These are phyloP conservation scores for Linum lewisii DNA, from an alignment of 345 rosid genomes.

Conservation along the genomic window DNA sequence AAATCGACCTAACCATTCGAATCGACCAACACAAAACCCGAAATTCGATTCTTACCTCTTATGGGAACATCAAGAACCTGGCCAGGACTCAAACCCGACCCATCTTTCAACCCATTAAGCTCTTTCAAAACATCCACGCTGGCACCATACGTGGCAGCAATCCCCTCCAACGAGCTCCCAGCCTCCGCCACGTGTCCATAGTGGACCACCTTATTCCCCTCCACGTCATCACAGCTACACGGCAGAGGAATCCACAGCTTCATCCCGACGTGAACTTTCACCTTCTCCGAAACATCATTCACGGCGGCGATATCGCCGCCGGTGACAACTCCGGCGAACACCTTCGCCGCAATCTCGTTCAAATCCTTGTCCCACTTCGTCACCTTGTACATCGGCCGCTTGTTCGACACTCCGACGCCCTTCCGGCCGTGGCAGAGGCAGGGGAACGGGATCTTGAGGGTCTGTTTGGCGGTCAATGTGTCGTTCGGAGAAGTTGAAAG, in stretches of 20 bases:
- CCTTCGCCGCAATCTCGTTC: slow-evolving; percentile 16
- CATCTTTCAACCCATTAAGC: slow-evolving; percentile 13
- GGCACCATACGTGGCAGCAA: slow-evolving; percentile 15
- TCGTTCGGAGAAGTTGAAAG: slow-evolving; percentile 14
- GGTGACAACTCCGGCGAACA: slow-evolving; percentile 17
- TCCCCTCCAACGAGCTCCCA: slow-evolving; percentile 16
- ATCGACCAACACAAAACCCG: too few species aligned
- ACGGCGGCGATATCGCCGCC: slow-evolving; percentile 22
- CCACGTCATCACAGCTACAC: slow-evolving; percentile 23
- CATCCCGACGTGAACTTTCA: slow-evolving; percentile 3
- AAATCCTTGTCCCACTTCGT: slow-evolving; percentile 12
- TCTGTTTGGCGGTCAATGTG: slow-evolving; percentile 10
- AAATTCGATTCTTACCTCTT: slow-evolving; percentile 15
- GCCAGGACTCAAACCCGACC: slow-evolving; percentile 10
- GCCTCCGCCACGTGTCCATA: slow-evolving; percentile 19
- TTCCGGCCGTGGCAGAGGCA: slow-evolving; percentile 16
- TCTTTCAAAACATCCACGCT: neutral
- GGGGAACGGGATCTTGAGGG: slow-evolving; percentile 16
- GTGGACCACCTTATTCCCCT: slow-evolving; percentile 16
- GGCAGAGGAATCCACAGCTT: slow-evolving; percentile 22
- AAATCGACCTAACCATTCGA: too few species aligned
- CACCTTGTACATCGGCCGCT: slow-evolving; percentile 13
- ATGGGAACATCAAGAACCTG: slow-evolving; percentile 28
- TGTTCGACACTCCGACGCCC: slow-evolving; percentile 16
- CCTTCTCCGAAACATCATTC: neutral